Evolutionary conservation across 176 grass and related monocot species (phyloP).

Genomic region (Oryza officinalis): DNA sequence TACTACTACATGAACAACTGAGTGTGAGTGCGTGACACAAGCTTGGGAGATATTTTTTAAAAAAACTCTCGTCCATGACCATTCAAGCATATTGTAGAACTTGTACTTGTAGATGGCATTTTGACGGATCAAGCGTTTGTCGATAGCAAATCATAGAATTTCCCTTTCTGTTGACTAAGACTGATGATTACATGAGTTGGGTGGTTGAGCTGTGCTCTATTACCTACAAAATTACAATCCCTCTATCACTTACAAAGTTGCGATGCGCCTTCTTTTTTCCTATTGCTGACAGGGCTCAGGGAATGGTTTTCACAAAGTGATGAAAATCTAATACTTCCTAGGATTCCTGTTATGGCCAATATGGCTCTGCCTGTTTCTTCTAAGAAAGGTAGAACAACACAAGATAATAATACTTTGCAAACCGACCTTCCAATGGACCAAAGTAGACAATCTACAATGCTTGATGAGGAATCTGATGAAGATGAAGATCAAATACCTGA

Average conservation of each 20-base stretch:
- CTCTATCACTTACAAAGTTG: neutral
- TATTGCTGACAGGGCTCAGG: slow-evolving; percentile 61
- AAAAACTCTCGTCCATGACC: neutral
- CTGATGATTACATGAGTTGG: neutral
- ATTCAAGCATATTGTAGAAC: neutral
- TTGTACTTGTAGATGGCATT: too few relatives aligned
- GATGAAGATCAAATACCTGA: slow-evolving; percentile 77
- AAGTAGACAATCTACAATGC: slow-evolving; percentile 51
- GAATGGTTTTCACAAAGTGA: slow-evolving; percentile 98
- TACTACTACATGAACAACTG: neutral
- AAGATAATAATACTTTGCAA: slow-evolving; percentile 45
- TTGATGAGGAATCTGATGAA: slow-evolving; percentile 93
- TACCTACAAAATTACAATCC: neutral
- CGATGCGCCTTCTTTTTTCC: neutral
- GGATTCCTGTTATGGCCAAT: slow-evolving; percentile 79
- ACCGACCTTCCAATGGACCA: slow-evolving; percentile 41
- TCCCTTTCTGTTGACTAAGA: neutral
- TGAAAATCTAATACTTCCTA: slow-evolving; percentile 67
- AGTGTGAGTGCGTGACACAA: neutral
- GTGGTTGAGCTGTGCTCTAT: neutral
- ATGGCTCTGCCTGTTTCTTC: slow-evolving; percentile 61
- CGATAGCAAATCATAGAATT: too few relatives aligned
- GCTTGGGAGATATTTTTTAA: neutral
- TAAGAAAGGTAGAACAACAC: slow-evolving; percentile 68
- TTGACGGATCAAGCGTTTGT: too few relatives aligned